Evolutionary conservation across 2,329 filamentous ascomycete species (phyloP).

Genomic region (Tetracladium maxilliforme): DNA sequence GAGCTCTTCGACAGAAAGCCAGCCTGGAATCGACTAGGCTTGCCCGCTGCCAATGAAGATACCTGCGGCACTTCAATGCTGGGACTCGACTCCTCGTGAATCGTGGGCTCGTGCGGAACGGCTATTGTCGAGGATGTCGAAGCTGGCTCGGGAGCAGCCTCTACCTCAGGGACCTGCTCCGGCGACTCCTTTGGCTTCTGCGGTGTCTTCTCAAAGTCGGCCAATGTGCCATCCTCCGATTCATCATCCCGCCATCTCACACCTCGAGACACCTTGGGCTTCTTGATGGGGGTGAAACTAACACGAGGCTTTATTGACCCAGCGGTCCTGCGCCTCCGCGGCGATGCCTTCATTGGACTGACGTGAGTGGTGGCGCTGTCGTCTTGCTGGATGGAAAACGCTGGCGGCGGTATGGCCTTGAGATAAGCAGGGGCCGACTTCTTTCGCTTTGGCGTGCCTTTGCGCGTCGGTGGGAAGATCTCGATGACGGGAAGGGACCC

Average conservation of each 20-base stretch:
- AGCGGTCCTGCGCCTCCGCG: slow-evolving; percentile 59
- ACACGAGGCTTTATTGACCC: slow-evolving; percentile 53
- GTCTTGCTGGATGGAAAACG: slow-evolving; percentile 22
- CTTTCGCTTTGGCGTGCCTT: slow-evolving; percentile 66
- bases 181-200: slow-evolving; percentile 40
- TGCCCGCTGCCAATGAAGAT: no score
- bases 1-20: slow-evolving; percentile 75
- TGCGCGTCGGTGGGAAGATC: slow-evolving; percentile 52
- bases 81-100: slow-evolving; percentile 19
- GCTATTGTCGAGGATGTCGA: no score
- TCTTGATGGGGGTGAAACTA: slow-evolving; percentile 72
- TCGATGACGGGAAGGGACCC: slow-evolving; percentile 47
- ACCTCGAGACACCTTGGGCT: slow-evolving; percentile 53
- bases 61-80: no score
- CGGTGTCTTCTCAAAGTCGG: slow-evolving; percentile 86
- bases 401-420: slow-evolving; percentile 12
- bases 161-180: background rate
- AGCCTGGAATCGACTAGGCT: slow-evolving; percentile 69
- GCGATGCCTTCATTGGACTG: slow-evolving; percentile 60
- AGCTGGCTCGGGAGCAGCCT: slow-evolving; percentile 15
- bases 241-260: slow-evolving; percentile 92
- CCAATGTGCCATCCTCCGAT: slow-evolving; percentile 71
- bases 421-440: slow-evolving; percentile 30
- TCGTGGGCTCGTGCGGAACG: no score
- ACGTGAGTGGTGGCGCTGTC: background rate